Conservation (phyloP, 2,329 filamentous ascomycete species). For the Didymosphaeria variabile region DNA sequence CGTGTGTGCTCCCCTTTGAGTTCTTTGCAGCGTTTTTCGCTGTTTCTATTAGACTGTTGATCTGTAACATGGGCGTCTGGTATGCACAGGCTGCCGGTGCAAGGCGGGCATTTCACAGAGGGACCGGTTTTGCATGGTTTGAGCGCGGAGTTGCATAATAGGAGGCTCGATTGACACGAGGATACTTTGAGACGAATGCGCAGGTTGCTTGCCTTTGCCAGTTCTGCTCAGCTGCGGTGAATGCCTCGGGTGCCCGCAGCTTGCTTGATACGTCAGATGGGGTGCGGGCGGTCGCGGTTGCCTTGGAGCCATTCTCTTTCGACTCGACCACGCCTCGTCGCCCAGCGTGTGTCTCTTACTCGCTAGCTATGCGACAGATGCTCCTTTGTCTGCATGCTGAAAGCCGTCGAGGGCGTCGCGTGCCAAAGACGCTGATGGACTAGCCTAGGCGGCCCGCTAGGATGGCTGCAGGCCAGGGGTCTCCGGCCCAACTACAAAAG, state of each 20-base stretch:
- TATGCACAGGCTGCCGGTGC: not conserved
- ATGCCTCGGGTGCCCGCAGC: not conserved
- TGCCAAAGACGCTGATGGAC: not conserved
- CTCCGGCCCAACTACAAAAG: constrained; percentile 8
- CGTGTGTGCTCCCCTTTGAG: too few species aligned
- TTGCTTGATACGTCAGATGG: too few species aligned
- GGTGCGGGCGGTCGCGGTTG: too few species aligned
- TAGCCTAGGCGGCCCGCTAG: not conserved
- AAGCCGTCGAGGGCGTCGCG: not conserved
- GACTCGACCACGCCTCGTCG: too few species aligned
- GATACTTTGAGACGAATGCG: not conserved
- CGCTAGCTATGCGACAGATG: not conserved
- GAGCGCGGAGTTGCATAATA: not conserved
- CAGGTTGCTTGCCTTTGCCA: not conserved
- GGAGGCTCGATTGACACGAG: not conserved
- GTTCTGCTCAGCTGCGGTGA: not conserved
- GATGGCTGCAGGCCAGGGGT: not conserved
- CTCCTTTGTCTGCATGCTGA: constrained; percentile 4
- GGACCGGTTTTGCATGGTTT: not conserved
- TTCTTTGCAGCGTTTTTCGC: not conserved
- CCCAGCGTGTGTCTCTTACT: not conserved
- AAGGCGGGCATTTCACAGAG: not conserved
- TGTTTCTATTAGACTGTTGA: not conserved
- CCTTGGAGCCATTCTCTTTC: too few species aligned
- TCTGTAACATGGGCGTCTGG: not conserved